Base-by-base conservation (phyloP, 192 early-diverging fungal genomes). In the Coemansia sp. region DNA sequence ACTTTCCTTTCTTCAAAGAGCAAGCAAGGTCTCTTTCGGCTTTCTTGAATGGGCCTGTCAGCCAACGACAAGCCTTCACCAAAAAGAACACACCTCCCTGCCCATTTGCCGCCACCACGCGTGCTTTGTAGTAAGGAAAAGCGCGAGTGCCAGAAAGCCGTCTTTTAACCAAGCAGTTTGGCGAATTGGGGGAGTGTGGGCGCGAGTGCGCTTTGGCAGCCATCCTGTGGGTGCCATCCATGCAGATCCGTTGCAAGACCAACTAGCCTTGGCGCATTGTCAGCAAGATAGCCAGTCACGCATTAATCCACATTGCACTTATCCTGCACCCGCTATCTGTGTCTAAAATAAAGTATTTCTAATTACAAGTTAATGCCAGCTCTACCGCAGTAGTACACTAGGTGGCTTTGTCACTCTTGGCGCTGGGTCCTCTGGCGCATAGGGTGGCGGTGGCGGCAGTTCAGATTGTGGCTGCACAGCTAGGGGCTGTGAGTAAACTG, bases 331-430 rank as follows among this genome's bases (percentile, higher is more conserved):
- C n/a, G 40, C 40, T 42, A 14, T 42, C 13, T 16, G 0, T 18
- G n/a, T 6, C 14, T n/a, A 42, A 39, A 13, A 16, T 46, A 2
- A 46, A 46, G 20, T 18, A 20, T 21, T n/a, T 46, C 18, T 46
- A 51, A 26, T 23, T 51, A 51, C 23, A 51, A 51, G 24, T 8
- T 31, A 4, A 1, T 20, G 21, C 21, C 26, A 16, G 28, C 16
- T 18, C 51, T 55, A 55, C 6, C 51, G 51, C 16, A 55, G 24
- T 14, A 55, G 14, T 31, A 55, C 51, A 31, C 14, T 55, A 28
- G 51, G 51, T 33, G 51, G 51, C 51, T 55, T 55, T 3, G 51
- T 55, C 26, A 55, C 51, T 33, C 51, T 55, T 7, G 51, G 26
- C 13, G 51, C 51, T 16, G 51, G 51, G 51, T 55, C 51, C 14